These are phyloP conservation scores for Boletus tylopilopsis DNA, from an alignment of 768 basidiomycete genomes.

Conservation along the genomic window DNA sequence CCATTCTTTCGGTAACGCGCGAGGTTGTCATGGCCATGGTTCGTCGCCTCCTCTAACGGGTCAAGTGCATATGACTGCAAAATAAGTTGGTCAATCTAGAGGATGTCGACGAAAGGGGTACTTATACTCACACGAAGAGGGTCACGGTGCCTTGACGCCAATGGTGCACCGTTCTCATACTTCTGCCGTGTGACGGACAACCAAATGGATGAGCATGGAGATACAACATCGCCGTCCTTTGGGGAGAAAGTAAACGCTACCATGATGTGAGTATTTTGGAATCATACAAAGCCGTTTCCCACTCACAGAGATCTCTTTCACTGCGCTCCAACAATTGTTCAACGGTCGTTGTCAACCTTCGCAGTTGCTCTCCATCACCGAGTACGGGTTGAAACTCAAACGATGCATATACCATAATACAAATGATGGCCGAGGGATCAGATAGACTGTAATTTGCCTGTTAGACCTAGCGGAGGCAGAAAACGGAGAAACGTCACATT, in stretches of 20 bases:
- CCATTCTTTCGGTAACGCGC: background rate
- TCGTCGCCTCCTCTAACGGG: background rate
- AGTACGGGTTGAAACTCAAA: conserved; percentile 4
- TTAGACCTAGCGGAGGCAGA: background rate
- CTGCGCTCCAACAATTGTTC: background rate
- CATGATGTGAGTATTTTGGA: background rate
- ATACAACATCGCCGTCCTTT: background rate
- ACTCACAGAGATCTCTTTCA: background rate
- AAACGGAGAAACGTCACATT: background rate
- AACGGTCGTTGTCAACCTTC: background rate
- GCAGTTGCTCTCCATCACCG: conserved; percentile 1
- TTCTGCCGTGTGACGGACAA: background rate
- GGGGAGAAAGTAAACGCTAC: background rate
- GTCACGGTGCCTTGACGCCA: background rate
- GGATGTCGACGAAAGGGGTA: background rate
- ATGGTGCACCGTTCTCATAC: background rate
- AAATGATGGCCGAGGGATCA: background rate
- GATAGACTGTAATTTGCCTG: background rate
- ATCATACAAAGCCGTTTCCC: too few species aligned
- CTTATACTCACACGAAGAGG: background rate
- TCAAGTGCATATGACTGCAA: too few species aligned
- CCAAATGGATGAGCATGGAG: background rate
- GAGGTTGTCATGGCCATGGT: background rate
- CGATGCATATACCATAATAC: background rate
- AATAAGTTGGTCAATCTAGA: background rate